phyloP scores from a whole-genome alignment of 2,329 filamentous ascomycete genomes.

The Massarina eburnea region DNA sequence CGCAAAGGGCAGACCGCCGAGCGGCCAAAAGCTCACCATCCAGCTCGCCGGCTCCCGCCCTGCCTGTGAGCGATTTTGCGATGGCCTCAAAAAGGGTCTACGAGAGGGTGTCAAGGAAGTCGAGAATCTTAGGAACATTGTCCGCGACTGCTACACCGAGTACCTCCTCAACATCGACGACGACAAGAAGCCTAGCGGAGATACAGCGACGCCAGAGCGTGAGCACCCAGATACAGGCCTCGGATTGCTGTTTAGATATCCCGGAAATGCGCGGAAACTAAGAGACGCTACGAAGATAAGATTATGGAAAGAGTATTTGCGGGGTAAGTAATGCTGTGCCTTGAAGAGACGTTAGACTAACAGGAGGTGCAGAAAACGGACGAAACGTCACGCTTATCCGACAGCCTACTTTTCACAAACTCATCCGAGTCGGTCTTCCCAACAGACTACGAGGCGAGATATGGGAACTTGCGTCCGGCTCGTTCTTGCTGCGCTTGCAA shows the following conservation, averaged over 20 bases:
- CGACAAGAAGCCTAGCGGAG: slow-evolving; percentile 35
- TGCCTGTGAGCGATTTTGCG: slow-evolving; percentile 93
- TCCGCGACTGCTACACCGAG: slow-evolving; percentile 81
- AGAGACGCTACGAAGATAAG: slow-evolving; percentile 96
- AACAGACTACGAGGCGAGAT: slow-evolving; percentile 92
- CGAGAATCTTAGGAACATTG: slow-evolving; percentile 77
- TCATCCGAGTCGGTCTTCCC: slow-evolving; percentile 91
- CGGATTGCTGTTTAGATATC: slow-evolving; percentile 90
- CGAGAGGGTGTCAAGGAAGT: slow-evolving; percentile 86
- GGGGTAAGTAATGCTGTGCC: slow-evolving; percentile 46
- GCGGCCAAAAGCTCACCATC: slow-evolving; percentile 82
- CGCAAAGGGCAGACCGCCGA: slow-evolving; percentile 49
- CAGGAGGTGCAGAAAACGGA: slow-evolving; percentile 69
- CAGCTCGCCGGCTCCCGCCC: slow-evolving; percentile 87
- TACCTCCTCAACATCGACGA: slow-evolving; percentile 57
- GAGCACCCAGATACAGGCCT: slow-evolving; percentile 87
- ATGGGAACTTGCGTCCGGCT: slow-evolving; percentile 93
- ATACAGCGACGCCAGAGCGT: slow-evolving; percentile 47
- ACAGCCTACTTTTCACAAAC: slow-evolving; percentile 95
- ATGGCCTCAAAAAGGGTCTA: slow-evolving; percentile 88
- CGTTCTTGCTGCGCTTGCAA: slow-evolving; percentile 83
- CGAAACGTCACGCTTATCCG: slow-evolving; percentile 89
- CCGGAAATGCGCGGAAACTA: slow-evolving; percentile 90
- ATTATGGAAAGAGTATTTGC: slow-evolving; percentile 93
- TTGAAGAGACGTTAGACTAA: slow-evolving; percentile 11